phyloP scores from a whole-genome alignment of 2,329 filamentous ascomycete species.

The Magnaporthiopsis incrustans region DNA sequence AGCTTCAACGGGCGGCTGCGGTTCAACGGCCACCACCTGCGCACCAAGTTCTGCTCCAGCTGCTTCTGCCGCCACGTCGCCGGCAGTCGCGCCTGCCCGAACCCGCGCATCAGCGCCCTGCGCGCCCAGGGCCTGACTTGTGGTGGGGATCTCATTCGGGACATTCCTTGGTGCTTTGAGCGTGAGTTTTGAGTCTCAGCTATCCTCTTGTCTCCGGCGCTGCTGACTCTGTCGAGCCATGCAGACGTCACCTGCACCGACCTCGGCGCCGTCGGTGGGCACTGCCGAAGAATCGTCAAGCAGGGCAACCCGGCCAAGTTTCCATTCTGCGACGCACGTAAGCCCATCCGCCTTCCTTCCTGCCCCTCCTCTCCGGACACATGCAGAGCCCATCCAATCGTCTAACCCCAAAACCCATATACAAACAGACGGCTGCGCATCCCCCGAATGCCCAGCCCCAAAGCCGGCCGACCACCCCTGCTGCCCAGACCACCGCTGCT shows the following conservation, averaged over 20 bases:
- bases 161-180: neutral
- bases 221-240: no score
- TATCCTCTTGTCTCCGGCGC: no score
- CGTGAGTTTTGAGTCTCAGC: neutral
- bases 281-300: slow-evolving; percentile 15
- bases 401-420: neutral
- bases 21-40: neutral
- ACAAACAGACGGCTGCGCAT: slow-evolving; percentile 15
- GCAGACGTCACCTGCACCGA: slow-evolving; percentile 12
- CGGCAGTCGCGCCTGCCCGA: neutral
- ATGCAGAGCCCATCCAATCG: neutral
- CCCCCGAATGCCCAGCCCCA: slow-evolving; percentile 11
- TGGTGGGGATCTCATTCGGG: neutral
- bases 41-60: neutral
- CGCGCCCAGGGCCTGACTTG: neutral
- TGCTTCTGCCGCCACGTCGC: slow-evolving; percentile 6
- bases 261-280: slow-evolving; percentile 1
- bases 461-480: slow-evolving; percentile 6
- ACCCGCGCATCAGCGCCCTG: slow-evolving; percentile 1
- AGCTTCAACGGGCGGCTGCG: slow-evolving; percentile 1
- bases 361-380: no score
- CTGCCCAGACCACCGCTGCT: slow-evolving; percentile 13
- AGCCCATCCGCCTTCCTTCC: no score
- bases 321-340: slow-evolving; percentile 16
- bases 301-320: slow-evolving; percentile 15